Base-by-base conservation (phyloP, 805 yeast genomes). In the Candida golubevii region DNA sequence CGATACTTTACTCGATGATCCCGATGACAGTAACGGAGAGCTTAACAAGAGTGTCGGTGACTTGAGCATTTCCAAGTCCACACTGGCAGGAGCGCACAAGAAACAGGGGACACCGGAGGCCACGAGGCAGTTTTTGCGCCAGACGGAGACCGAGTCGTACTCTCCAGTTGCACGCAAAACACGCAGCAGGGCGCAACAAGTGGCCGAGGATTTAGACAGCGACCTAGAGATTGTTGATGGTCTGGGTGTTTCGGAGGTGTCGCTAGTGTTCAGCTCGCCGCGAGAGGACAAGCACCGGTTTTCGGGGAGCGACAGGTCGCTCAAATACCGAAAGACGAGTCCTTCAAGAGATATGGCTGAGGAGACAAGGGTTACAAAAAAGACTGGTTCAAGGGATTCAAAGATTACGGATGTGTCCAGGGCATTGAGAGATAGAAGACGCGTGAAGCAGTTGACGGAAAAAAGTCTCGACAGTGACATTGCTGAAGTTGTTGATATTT, bases 1-100 rank as follows among this genome's bases (percentile, higher is more conserved):
- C 26, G 52, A 45, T 7, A 38, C 47, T 6, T 10, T 10, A 5
- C 14, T 35, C 3, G 42, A 46, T 8, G 54, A 53, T 13, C 33
- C 45, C 1, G 49, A 47, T 8, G 56, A 53, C 33, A 49, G 51
- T 31, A 41, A 46, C 9, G 53, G 50, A 4, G 58, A 53, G 15
- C 50, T 54, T 15, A 53, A 53, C 38, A 41, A 49, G 26, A 53
- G 57, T 29, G 58, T 54, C 7, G 50, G 54, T 8, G 54, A 53
- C 10, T 44, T 54, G 1, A 41, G 50, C 30, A 47, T 54, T 8
- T 44, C 55, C 10, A 41, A 31, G n/a, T 3, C 32, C 32, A 29
- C 11, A 12, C 32, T 11, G 11, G 3, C n/a, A 11, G 32, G n/a
- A 29, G 4, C n/a, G n/a, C 43, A 35, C 30, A 34, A 38, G 10